Conservation (phyloP, 108 stramenopile species). For the Pseudonitzschia delicatissima region DNA sequence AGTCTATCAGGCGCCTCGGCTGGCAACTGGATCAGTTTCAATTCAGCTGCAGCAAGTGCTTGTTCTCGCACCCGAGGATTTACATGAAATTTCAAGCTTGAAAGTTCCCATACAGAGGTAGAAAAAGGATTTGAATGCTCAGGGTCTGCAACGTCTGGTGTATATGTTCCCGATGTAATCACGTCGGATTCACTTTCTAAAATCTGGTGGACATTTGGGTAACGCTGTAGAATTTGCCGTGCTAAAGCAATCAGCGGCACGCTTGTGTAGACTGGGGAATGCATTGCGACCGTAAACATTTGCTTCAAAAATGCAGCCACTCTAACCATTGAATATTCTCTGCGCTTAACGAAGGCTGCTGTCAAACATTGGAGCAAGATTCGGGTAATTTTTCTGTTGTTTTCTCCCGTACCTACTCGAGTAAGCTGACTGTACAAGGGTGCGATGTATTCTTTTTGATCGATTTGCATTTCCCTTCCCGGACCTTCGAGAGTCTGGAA, state of each 20-base stretch:
- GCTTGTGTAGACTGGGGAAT: slow-evolving; percentile 61
- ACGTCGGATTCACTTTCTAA: slow-evolving; percentile 87
- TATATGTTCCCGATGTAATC: slow-evolving; percentile 68
- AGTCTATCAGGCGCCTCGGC: slow-evolving; percentile 62
- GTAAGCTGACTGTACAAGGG: slow-evolving; percentile 74
- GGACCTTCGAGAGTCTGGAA: slow-evolving; percentile 84
- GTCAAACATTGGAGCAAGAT: slow-evolving; percentile 62
- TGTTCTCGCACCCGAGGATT: slow-evolving; percentile 60
- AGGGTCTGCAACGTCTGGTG: slow-evolving; percentile 71
- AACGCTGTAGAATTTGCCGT: slow-evolving; percentile 68
- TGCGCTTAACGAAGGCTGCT: slow-evolving; percentile 73
- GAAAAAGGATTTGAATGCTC: slow-evolving; percentile 80
- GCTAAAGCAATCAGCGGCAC: slow-evolving; percentile 73
- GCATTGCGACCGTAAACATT: slow-evolving; percentile 62
- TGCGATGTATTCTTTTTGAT: slow-evolving; percentile 78
- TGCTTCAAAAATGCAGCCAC: slow-evolving; percentile 80
- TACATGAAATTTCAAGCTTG: slow-evolving; percentile 62
- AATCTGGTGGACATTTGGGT: slow-evolving; percentile 57
- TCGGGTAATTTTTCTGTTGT: slow-evolving; percentile 35
- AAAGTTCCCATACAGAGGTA: slow-evolving; percentile 81
- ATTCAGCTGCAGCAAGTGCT: slow-evolving; percentile 45
- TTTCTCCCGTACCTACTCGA: slow-evolving; percentile 35
- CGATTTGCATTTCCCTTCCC: slow-evolving; percentile 77
- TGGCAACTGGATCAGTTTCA: slow-evolving; percentile 63
- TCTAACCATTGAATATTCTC: slow-evolving; percentile 70